Evolutionary conservation across 2,329 filamentous ascomycete species (phyloP).

Genomic region (Aspergillus niger): DNA sequence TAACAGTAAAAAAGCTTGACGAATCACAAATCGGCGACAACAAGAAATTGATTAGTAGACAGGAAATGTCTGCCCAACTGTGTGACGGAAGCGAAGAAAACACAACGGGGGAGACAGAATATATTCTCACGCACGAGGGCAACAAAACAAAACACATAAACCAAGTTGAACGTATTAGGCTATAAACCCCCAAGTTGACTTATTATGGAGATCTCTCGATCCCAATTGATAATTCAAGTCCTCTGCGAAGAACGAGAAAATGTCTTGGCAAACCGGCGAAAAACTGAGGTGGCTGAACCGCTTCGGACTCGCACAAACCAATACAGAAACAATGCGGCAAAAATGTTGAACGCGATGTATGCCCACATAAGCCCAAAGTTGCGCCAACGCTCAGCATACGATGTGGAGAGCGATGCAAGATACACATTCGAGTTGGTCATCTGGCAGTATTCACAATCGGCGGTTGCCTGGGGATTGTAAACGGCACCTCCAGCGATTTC

Average conservation of each 20-base stretch:
- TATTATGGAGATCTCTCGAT: no score
- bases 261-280: background rate
- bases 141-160: no score
- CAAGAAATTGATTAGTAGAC: no score
- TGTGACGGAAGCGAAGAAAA: no score
- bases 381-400: background rate
- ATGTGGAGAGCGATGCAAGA: background rate
- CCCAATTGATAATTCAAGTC: background rate
- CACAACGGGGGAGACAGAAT: no score
- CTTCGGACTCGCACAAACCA: conserved; percentile 1
- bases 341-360: background rate
- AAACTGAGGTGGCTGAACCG: background rate
- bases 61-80: no score
- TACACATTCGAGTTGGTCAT: conserved; percentile 4
- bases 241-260: background rate
- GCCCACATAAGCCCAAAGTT: conserved; percentile 6
- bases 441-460: conserved; percentile 1
- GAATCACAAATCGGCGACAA: no score
- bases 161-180: no score
- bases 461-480: background rate
- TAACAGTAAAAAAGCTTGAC: no score
- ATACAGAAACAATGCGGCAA: background rate
- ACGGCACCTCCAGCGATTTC: conserved; percentile 1
- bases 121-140: no score
- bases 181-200: no score